These are phyloP conservation scores for Podaxis pistillaris DNA, from an alignment of 768 basidiomycete genomes.

Conservation along the genomic window DNA sequence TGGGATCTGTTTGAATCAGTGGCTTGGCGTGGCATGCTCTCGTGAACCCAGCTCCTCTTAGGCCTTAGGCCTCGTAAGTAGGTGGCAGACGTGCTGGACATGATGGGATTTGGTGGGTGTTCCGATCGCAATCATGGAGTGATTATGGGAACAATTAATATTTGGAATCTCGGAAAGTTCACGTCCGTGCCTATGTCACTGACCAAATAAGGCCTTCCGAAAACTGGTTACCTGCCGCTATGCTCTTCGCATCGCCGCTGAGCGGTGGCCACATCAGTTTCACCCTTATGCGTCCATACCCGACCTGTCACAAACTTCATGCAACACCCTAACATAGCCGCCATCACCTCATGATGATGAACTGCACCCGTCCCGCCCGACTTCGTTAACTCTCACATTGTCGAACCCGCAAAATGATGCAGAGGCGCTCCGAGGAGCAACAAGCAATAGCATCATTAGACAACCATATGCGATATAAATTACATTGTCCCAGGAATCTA, in stretches of 20 bases:
- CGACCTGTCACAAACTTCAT: neutral
- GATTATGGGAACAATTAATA: neutral
- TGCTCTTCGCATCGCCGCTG: neutral
- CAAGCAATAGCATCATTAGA: slow-evolving; percentile 9
- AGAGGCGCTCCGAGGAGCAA: neutral
- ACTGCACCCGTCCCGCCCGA: neutral
- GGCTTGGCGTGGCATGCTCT: no score
- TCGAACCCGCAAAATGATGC: neutral
- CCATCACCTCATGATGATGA: neutral
- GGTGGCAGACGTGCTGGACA: no score
- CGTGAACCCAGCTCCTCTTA: no score
- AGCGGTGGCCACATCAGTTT: neutral
- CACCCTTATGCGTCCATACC: neutral
- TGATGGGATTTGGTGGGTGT: neutral
- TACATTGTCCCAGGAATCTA: slow-evolving; percentile 33
- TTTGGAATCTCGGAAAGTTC: neutral
- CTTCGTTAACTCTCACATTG: neutral
- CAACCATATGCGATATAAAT: slow-evolving; percentile 26
- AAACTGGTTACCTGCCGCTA: no score
- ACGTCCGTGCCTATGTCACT: neutral
- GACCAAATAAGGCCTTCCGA: no score
- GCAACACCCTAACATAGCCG: neutral
- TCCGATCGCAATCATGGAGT: neutral
- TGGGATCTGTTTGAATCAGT: no score
- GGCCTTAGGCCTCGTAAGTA: no score